Conservation (phyloP, 495 filamentous ascomycete species). For the Bryoglossum gracile region DNA sequence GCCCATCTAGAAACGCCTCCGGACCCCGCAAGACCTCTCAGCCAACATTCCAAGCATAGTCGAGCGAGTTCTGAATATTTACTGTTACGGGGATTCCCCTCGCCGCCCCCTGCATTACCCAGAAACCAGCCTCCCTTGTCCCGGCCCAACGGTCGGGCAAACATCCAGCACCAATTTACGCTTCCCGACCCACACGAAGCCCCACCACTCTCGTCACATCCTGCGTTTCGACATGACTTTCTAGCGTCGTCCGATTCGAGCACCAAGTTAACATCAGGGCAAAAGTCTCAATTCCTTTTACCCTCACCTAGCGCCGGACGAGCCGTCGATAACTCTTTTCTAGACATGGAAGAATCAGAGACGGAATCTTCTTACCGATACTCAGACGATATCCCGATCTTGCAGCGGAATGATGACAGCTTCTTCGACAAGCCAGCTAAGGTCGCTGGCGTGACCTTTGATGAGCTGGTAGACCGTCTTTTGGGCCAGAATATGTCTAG, state of each 20-base stretch:
- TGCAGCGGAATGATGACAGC: constrained; percentile 47
- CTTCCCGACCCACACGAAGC: constrained; percentile 24
- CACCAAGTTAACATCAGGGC: constrained; percentile 6
- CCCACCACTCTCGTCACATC: constrained; percentile 24
- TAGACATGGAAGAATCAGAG: constrained; percentile 55
- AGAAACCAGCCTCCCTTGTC: constrained; percentile 9
- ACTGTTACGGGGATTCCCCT: constrained; percentile 19
- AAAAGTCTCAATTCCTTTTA: constrained; percentile 11
- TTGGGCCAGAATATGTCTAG: constrained; percentile 75
- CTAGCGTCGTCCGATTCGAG: constrained; percentile 16
- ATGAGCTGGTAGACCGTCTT: constrained; percentile 83
- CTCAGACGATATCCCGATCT: constrained; percentile 53
- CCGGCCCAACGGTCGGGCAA: constrained; percentile 22
- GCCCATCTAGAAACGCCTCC: constrained; percentile 43
- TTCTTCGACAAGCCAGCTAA: constrained; percentile 40
- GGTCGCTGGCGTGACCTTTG: constrained; percentile 64
- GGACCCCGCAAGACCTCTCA: constrained; percentile 40
- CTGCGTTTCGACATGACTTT: constrained; percentile 22
- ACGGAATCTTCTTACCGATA: constrained; percentile 41
- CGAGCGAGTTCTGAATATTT: constrained; percentile 55
- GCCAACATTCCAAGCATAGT: constrained; percentile 43
- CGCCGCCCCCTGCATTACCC: constrained; percentile 15
- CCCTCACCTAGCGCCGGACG: constrained; percentile 12
- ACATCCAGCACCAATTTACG: constrained; percentile 21
- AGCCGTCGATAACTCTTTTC: constrained; percentile 38